Base-by-base conservation (phyloP, 2,329 filamentous ascomycete species). In the Fusarium redolens region DNA sequence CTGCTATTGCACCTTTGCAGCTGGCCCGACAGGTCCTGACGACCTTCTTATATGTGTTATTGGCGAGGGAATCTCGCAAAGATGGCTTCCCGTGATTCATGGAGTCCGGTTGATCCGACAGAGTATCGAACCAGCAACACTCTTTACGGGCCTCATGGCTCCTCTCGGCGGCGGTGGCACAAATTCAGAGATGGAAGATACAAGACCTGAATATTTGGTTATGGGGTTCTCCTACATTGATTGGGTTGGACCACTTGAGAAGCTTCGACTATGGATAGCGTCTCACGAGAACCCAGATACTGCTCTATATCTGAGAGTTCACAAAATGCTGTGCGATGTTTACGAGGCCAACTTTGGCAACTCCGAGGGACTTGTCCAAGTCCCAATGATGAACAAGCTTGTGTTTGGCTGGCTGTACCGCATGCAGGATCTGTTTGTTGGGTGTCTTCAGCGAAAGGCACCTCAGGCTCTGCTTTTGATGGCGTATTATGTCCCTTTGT, bases 1-100 rank as follows among this genome's bases (percentile, higher is more conserved):
- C 11, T 80, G 79, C 52, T 79, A 78, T 45, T 79, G 76, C 45
- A 75, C 75, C 12, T 79, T 80, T 63, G 79, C 79, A 33, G 78
- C 78, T 11, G 79, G 79, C 4, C 79, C 79, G 4, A 74, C 69
- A 8, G 69, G 76, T 14, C 68, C 68, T 5, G 69, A 78, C 35
- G 79, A 80, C 35, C 71, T 80, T 7, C 75, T 80, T 17, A 65
- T 80, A 20, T 79, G 77, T 65, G 63, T 75, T 48, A 61, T 74
- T 35, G 74, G 65, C 33, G 71, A 78, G 28, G 65, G 66, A 13
- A 65, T 72, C 13, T 56, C 72, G 18, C 76, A 77, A 22, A 71
- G 75, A 30, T 78, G 75, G 75, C 55, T 78, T 35, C 75, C 77
- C 25, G 41, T 78, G 33, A 77, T 77, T 31, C 75, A 78, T 35